phyloP scores from a whole-genome alignment of 1,284 basidiomycete genomes.

The Amylostereum chailletii region DNA sequence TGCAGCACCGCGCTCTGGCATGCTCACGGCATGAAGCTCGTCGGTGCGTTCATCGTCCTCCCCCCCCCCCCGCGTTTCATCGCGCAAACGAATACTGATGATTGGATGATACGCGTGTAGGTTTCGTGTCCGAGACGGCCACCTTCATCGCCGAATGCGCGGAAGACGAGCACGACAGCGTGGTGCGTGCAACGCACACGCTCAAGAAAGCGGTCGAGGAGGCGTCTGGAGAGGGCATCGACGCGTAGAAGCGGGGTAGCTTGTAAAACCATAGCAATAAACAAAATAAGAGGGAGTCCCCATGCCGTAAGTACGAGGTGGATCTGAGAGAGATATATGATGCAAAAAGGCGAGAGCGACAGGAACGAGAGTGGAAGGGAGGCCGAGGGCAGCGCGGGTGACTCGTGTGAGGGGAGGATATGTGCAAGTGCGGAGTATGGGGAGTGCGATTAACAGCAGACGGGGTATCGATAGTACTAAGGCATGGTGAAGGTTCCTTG shows the following conservation, averaged over 20 bases:
- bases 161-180: conserved; percentile 75
- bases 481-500: conserved; percentile 24
- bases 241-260: conserved; percentile 10
- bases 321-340: no score
- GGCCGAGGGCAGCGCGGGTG: neutral
- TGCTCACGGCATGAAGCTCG: conserved; percentile 61
- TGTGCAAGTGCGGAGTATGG: neutral
- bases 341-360: no score
- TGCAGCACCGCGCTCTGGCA: conserved; percentile 75
- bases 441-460: neutral
- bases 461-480: conserved; percentile 15
- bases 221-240: conserved; percentile 54
- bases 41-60: conserved; percentile 39
- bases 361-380: no score
- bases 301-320: no score
- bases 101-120: conserved; percentile 22
- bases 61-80: no score
- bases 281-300: no score
- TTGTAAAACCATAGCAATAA: neutral
- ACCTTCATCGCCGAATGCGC: conserved; percentile 79
- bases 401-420: neutral
- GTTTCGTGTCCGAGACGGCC: conserved; percentile 66
- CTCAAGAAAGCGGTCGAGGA: conserved; percentile 63
- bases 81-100: no score
- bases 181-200: conserved; percentile 56